Evolutionary conservation across 2,329 filamentous ascomycete species (phyloP), one percentile per base, ranked within the genome.

Genomic region (Hymenoscyphus repandus): DNA sequence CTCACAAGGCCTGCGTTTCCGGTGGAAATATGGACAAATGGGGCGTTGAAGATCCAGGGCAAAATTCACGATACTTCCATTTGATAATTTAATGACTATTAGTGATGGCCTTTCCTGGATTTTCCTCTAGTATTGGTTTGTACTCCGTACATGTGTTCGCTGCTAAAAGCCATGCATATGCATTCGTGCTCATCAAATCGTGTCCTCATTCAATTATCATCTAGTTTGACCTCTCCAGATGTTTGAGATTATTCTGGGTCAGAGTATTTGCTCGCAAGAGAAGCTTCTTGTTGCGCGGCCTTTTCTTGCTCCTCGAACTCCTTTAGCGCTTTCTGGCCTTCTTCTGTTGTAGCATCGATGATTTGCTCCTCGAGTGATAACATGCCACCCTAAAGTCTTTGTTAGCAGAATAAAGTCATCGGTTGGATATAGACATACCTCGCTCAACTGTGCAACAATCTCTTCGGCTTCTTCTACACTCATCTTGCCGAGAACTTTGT

Each of bases 311-410:
- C 76, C 67, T 90, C 85, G 53, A 95, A 78, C 58, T 90, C 82
- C 71, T 87, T 85, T 61, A 92, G 75, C 65, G 84, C 83, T 67
- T 84, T 80, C 73, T 85, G 79, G 2, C 91, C 91, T 66, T 93
- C 85, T 65, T 90, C 85, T 2, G 92, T 95, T 41, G 90, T 99
- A 1, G 90, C 89, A 71, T 99, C 93, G 60, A 99, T 95, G 46
- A 99, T 90, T 45, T 95, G 85, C 65, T 96, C 85, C 68, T 97
- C 90, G 45, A 99, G 69, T 67, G 88, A 96, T 58, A 99, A 71
- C 75, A 96, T 92, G 34, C 88, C 89, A 13, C 90, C 90, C 72
- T 85, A 56, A 47, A 32, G 30, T 27, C 39, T 41, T 34, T 11
- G 31, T 51, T 45, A 55, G 49, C 27, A 40, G 38, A 20, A 22